Base-by-base conservation (phyloP, 2,329 filamentous ascomycete species). In the Penicillium hesseltinei region DNA sequence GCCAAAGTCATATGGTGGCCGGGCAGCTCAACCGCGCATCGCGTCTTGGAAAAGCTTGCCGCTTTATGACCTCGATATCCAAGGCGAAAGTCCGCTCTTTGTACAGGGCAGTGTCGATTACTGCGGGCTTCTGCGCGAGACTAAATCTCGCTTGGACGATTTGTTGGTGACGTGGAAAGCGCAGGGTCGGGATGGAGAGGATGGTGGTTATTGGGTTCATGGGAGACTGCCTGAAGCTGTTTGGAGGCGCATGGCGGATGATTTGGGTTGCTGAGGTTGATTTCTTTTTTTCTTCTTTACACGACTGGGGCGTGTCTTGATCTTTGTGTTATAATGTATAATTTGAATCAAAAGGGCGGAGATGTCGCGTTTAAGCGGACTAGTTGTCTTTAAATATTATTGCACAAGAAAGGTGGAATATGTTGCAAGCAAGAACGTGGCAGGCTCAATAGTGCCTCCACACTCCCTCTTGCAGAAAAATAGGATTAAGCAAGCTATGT, bases 121-220 rank as follows among this genome's bases (percentile, higher is more conserved):
- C 25, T 57, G 55, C 4, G 55, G 55, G 2, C 23, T 54, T 49
- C 9, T 57, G 21, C 50, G 55, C 1, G 50, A 57, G 43, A 39
- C 50, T 3, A 44, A n/a, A n/a, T 21, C 19, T 15, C 49, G n/a
- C 21, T 36, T 57, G 44, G 55, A 57, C 44, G 55, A 57, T 33
- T 44, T 54, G 19, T 19, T 57, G 29, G 55, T 57, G 39, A 57
- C 55, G 9, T 57, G 55, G 50, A 57, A 57, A 43, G 50, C 38
- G 4, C 29, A 10, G 9, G 25, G 36, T 2, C 23, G 2, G 29
- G 50, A 44, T 7, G 55, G 45, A 8, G 33, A 27, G 10, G 43
- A 54, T 13, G 44, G 55, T 21, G 55, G 55, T 3, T 57, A 57
- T 33, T 54, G 55, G 50, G 27, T 54, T 25, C 55, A 57, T 44